Percentiles rank a stretch among this genome's conserved stretches.
Conservation (phyloP, 2,329 filamentous ascomycete species). For the Trichoderma lentiforme region DNA sequence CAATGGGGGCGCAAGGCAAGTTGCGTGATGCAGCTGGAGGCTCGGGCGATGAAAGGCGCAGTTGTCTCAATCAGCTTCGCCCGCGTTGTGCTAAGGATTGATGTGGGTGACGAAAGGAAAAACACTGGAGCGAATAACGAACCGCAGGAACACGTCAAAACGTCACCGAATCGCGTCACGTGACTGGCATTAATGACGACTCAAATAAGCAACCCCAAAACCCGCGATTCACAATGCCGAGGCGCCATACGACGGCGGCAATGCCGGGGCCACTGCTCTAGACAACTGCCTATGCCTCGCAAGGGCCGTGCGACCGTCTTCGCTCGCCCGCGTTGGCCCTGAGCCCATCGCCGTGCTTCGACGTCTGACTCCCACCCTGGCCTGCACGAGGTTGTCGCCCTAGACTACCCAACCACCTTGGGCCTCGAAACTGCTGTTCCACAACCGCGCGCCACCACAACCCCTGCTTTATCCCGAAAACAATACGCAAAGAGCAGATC, state of each 20-base stretch:
- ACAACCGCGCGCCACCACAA: constrained; percentile 31
- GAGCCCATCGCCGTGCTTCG: not conserved
- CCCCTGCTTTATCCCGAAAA: constrained; percentile 30
- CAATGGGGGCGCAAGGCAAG: constrained; percentile 30
- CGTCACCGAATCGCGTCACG: constrained; percentile 36
- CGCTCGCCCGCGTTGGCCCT: not conserved
- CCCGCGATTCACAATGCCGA: constrained; percentile 14
- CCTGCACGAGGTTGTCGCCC: constrained; percentile 13
- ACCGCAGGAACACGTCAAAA: constrained; percentile 33
- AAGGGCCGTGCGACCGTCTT: constrained; percentile 2
- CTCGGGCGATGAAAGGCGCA: constrained; percentile 33
- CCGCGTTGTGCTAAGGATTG: constrained; percentile 32
- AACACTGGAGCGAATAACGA: constrained; percentile 34
- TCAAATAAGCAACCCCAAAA: constrained; percentile 12
- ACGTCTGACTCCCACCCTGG: not conserved
- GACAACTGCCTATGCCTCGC: not conserved
- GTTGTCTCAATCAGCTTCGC: constrained; percentile 32
- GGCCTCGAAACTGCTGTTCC: constrained; percentile 29
- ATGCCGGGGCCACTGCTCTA: not conserved
- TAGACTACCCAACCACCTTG: constrained; percentile 20
- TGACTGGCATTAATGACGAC: constrained; percentile 25
- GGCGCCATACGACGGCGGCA: constrained; percentile 7
- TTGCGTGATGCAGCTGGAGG: constrained; percentile 30
- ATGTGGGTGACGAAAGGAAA: constrained; percentile 36
- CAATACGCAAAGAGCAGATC: constrained; percentile 27